Conservation (phyloP, 1,284 basidiomycete species). For the Mixia osmundae region DNA sequence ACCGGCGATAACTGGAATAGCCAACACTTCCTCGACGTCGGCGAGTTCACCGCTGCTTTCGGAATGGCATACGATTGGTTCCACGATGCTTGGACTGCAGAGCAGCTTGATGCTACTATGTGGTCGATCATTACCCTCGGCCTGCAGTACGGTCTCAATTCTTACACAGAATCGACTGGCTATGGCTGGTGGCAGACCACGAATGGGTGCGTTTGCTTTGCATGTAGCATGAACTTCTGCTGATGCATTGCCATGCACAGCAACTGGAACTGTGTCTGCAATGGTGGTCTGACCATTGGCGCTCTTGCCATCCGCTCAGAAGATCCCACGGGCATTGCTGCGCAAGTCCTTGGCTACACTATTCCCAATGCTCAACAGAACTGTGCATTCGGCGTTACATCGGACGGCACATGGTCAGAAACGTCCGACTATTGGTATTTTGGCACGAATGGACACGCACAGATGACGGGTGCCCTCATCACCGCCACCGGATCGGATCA, state of each 20-base stretch:
- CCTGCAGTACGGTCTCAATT: slow-evolving; percentile 28
- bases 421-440: slow-evolving; percentile 53
- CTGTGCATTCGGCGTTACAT: slow-evolving; percentile 36
- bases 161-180: too few relatives aligned
- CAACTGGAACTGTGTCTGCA: slow-evolving; percentile 96
- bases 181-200: too few relatives aligned
- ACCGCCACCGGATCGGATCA: slow-evolving; percentile 68
- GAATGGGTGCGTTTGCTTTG: too few relatives aligned
- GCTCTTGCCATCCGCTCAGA: slow-evolving; percentile 73
- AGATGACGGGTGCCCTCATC: slow-evolving; percentile 59
- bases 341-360: slow-evolving; percentile 40
- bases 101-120: slow-evolving; percentile 47
- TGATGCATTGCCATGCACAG: slow-evolving; percentile 29
- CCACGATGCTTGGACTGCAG: slow-evolving; percentile 54
- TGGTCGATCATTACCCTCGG: slow-evolving; percentile 57
- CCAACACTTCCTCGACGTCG: slow-evolving; percentile 91
- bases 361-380: slow-evolving; percentile 51
- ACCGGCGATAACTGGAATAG: slow-evolving; percentile 21
- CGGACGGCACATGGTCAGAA: slow-evolving; percentile 85
- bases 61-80: slow-evolving; percentile 88
- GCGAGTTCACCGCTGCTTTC: slow-evolving; percentile 62
- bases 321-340: slow-evolving; percentile 49
- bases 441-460: slow-evolving; percentile 65
- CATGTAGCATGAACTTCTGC: too few relatives aligned
- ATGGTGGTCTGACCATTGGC: slow-evolving; percentile 67